Evolutionary conservation across 2,329 filamentous ascomycete species (phyloP), one percentile per base, ranked within the genome.

Genomic region (Aquanectria penicillioides): DNA sequence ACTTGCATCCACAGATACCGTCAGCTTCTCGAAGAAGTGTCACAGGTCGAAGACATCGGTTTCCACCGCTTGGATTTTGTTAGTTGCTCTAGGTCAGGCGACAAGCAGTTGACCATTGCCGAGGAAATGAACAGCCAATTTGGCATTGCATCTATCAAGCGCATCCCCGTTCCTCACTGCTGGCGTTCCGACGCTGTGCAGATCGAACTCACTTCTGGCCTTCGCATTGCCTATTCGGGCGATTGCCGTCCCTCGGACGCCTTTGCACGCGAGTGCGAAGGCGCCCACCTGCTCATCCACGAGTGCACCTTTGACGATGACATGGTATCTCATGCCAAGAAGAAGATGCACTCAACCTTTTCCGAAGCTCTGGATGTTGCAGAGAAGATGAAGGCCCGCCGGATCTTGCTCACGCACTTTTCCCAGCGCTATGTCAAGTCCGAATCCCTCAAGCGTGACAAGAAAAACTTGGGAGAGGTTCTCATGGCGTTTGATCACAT

Each of bases 291-390:
- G 6, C 86, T 97, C 5, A 87, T 99, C 54, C 95, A 99, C 79
- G 95, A 99, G 82, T 94, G 93, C 62, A 99, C 95, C 0, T 98
- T 99, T 72, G 92, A 95, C 67, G 92, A 97, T 72, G 92, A 95
- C 69, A 85, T 97, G 67, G 69, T 76, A 33, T 86, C 83, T 13
- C 94, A 97, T 69, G 95, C 95, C 4, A 73, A 84, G 23, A 91
- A 90, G 48, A 99, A 99, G 85, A 93, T 90, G 71, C 95, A 99
- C 79, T 92, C 86, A 33, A 99, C 95, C 8, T 92, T 93, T 61
- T 85, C 85, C 12, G 95, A 99, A 78, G 95, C 95, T 1, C 83
- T 99, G 4, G 83, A 81, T 38, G 85, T 98, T 3, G 94, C 90
- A 2, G 82, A 84, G 11, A 78, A 81, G 40, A 99, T 99, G 95